Evolutionary conservation across 192 early-diverging fungal genomes (phyloP).

Genomic region (Paraglomus occultum): DNA sequence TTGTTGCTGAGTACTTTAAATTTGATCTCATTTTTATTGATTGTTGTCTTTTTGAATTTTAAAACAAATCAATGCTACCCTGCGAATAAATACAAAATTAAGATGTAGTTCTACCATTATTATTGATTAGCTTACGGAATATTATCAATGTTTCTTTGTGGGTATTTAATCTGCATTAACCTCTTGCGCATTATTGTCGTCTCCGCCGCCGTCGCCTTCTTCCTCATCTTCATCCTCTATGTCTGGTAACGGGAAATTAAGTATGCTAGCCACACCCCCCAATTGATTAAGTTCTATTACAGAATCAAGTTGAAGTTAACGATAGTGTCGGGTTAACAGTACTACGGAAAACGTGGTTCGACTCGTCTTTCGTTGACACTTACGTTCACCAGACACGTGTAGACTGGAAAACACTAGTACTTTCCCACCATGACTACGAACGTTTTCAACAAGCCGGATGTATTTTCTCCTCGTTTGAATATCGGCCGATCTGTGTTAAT

Average conservation of each 20-base stretch:
- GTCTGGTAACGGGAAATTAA: conserved; percentile 89
- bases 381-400: conserved; percentile 94
- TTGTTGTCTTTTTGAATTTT: too few relatives aligned
- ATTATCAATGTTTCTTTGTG: too few relatives aligned
- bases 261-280: conserved; percentile 91
- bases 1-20: too few relatives aligned
- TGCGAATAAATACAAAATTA: too few relatives aligned
- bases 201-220: conserved; percentile 36
- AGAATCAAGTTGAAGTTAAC: not conserved
- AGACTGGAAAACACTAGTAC: conserved; percentile 89
- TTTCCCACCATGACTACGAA: conserved; percentile 69
- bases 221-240: conserved; percentile 68
- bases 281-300: conserved; percentile 82
- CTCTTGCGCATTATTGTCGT: not conserved
- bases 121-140: too few relatives aligned
- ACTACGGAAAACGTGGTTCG: not conserved
- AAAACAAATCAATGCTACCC: too few relatives aligned
- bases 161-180: too few relatives aligned
- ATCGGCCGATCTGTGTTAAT: conserved; percentile 67
- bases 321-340: not conserved
- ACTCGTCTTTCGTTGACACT: conserved; percentile 28
- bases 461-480: conserved; percentile 81
- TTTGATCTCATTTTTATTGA: too few relatives aligned
- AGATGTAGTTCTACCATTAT: too few relatives aligned
- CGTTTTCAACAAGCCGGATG: conserved; percentile 81